Base-by-base conservation (phyloP, 192 early-diverging fungal genomes). In the Entomortierella chlamydospora region DNA sequence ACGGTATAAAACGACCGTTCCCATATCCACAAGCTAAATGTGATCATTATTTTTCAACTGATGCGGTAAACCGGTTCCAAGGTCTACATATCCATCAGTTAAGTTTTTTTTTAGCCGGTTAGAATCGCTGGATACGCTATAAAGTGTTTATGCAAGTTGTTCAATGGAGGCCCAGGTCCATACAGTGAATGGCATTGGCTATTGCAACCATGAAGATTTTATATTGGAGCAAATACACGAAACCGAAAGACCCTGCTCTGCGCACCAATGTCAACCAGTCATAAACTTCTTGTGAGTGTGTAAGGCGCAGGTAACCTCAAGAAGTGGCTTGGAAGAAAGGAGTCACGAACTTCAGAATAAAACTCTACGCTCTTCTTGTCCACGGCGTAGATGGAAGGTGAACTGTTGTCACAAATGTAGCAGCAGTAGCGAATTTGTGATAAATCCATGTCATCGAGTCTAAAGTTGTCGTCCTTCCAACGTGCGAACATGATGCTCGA, bases 161-260 rank as follows among this genome's bases (percentile, higher is more conserved):
- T n/a, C n/a, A n/a, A n/a, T n/a, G n/a, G n/a, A n/a, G n/a, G n/a
- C n/a, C n/a, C n/a, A 61, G 9, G 26, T 61, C 60, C 42, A 49
- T 45, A 28, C 47, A 49, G 20, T 49, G 11, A 2, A 43, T 20
- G 11, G 30, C n/a, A n/a, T n/a, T n/a, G n/a, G n/a, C n/a, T n/a
- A n/a, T n/a, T n/a, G n/a, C n/a, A n/a, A n/a, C 60, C 60, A 61
- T 61, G 60, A 61, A 17, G 60, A 61, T 4, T 23, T 22, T 11
- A 25, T 6, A 30, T 45, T 25, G 26, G 60, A 61, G 43, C 60
- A 61, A 49, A 61, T 49, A 15, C 43, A 18, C 45, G 25, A 20
- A 61, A 25, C 30, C 49, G 60, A 47, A 61, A 61, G 6, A 43
- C 60, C 13, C 25, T 23, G 12, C 22, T 49, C 43, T 49, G 45